Evolutionary conservation across 176 grass and related monocot genomes (phyloP).

Genomic region (Oryza longistaminata): DNA sequence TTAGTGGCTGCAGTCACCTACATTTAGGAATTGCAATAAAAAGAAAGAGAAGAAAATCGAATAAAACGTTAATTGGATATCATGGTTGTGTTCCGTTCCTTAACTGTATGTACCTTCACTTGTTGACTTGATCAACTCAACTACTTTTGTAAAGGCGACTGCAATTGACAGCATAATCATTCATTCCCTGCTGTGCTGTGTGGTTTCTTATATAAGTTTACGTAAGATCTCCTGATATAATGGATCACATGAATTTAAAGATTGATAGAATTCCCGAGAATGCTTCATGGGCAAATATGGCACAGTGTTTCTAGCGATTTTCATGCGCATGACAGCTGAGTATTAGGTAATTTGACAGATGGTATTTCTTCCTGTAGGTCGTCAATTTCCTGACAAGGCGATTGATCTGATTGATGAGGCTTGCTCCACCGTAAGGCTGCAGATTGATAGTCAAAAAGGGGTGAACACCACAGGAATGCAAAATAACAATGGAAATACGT

Average conservation of each 20-base stretch:
- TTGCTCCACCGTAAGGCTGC: conserved; percentile 9
- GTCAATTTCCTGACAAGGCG: conserved; percentile 41
- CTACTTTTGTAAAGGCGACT: neutral
- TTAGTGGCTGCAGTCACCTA: neutral
- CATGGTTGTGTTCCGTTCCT: too few species aligned
- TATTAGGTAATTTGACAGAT: neutral
- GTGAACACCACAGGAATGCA: neutral
- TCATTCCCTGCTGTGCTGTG: neutral
- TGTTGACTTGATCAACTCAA: neutral
- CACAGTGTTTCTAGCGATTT: neutral
- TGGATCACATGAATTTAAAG: neutral
- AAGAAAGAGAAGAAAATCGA: too few species aligned
- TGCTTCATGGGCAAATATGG: neutral
- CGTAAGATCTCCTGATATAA: neutral
- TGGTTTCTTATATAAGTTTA: neutral
- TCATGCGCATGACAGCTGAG: neutral
- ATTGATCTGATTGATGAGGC: conserved; percentile 43
- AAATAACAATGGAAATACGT: neutral
- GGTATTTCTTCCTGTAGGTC: neutral
- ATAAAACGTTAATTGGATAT: too few species aligned
- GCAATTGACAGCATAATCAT: neutral
- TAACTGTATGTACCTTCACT: too few species aligned
- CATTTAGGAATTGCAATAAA: too few species aligned
- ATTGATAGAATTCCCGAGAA: neutral
- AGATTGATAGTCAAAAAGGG: neutral